Percentiles rank a stretch among this genome's conserved stretches.
Conservation (phyloP, 2,329 filamentous ascomycete genomes). For the Fusarium sp. region DNA sequence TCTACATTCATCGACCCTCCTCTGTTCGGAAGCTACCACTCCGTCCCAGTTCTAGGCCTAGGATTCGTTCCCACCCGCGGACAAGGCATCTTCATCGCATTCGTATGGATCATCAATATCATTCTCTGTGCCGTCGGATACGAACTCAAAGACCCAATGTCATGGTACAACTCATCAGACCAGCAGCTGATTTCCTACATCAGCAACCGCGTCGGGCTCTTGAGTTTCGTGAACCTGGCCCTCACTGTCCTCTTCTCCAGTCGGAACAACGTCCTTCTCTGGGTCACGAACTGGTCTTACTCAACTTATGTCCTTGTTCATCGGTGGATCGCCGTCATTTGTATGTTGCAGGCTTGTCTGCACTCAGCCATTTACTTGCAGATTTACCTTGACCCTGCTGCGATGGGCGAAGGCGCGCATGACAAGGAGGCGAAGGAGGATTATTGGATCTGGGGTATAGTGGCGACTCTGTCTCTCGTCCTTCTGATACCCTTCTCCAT, state of each 20-base stretch:
- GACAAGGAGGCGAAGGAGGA: constrained; percentile 45
- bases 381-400: constrained; percentile 45
- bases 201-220: constrained; percentile 54
- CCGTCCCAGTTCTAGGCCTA: background rate
- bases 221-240: constrained; percentile 56
- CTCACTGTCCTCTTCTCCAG: constrained; percentile 58
- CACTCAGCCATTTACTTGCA: constrained; percentile 58
- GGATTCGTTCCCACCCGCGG: background rate
- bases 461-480: constrained; percentile 52
- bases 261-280: constrained; percentile 62
- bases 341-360: constrained; percentile 57
- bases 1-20: background rate
- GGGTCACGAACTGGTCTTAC: constrained; percentile 62
- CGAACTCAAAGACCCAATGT: background rate
- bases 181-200: background rate
- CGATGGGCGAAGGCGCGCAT: constrained; percentile 20
- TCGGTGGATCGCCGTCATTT: constrained; percentile 60
- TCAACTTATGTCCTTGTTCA: constrained; percentile 62
- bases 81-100: background rate
- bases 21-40: background rate
- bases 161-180: background rate
- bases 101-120: background rate
- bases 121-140: background rate
- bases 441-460: constrained; percentile 60
- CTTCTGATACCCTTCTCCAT: constrained; percentile 51